Evolutionary conservation across 306 rosid species (phyloP), one percentile per base, ranked within the genome.

Genomic region (Sicyos edulis): DNA sequence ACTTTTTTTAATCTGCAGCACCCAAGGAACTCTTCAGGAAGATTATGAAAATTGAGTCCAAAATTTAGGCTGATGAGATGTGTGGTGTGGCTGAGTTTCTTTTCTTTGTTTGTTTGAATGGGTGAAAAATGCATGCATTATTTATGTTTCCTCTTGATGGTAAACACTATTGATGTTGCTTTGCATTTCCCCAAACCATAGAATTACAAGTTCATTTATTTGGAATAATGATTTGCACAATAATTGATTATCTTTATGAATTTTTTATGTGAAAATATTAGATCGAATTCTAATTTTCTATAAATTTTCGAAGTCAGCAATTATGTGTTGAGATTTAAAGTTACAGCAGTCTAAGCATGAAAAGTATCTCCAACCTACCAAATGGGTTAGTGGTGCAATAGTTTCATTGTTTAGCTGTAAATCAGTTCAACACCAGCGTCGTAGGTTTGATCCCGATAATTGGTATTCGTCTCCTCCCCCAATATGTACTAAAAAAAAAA

Each of bases 21-120:
- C 87, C 88, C 20, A 88, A 86, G 83, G 83, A 85, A 60, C 76
- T 85, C 72, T 83, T 87, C 13, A 78, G 85, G 79, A 86, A 85
- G 55, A 79, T 79, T 7, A 24, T 83, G 74, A 79, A 76, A 20
- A 44, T 37, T 7, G n/a, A 42, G 4, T 19, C 67, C 67, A 14
- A 61, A 26, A 7, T 60, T 14, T 60, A 60, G 66, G 29, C 1
- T 42, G 32, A 64, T 15, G 70, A 34, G 32, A 42, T 15, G 52
- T 64, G 26, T 65, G 5, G 4, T 42, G 70, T 65, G 34, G 71
- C 16, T 65, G 71, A 16, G 16, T 44, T 17, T 17, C 2, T 65
- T 19, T 40, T 64, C 15, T 15, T 29, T 34, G 0, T 61, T n/a
- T 2, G 6, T 37, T 37, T 15, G 13, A 15, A 13, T 6, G 11